phyloP scores from a whole-genome alignment of 1,139 yeast genomes.

The Magnusiomyces suaveolens region DNA sequence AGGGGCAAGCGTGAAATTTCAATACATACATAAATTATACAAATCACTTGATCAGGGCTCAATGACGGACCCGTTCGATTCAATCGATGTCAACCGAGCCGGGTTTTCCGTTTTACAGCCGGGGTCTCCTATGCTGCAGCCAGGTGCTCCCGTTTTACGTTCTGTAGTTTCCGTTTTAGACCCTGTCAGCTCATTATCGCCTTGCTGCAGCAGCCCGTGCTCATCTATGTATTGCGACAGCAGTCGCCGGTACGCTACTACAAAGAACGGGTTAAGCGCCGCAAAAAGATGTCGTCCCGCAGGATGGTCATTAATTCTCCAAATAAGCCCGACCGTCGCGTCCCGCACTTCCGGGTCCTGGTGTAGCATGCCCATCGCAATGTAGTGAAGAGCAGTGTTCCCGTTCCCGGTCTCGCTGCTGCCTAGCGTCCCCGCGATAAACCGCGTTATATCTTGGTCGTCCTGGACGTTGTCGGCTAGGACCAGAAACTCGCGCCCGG shows the following conservation, averaged over 20 bases:
- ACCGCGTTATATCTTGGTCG: slow-evolving; percentile 28
- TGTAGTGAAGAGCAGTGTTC: slow-evolving; percentile 20
- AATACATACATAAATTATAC: too few relatives aligned
- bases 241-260: slow-evolving; percentile 25
- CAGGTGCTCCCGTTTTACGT: too few relatives aligned
- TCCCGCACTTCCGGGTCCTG: slow-evolving; percentile 26
- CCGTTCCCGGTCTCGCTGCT: slow-evolving; percentile 17
- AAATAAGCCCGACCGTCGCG: slow-evolving; percentile 25
- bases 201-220: not conserved
- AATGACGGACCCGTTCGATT: too few relatives aligned
- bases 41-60: too few relatives aligned
- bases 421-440: slow-evolving; percentile 23
- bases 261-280: slow-evolving; percentile 19
- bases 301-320: slow-evolving; percentile 27
- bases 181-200: too few relatives aligned
- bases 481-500: slow-evolving; percentile 24
- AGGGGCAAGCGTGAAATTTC: too few relatives aligned
- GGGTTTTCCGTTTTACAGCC: too few relatives aligned
- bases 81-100: too few relatives aligned
- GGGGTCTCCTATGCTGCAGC: too few relatives aligned
- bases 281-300: slow-evolving; percentile 28
- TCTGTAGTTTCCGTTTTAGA: too few relatives aligned
- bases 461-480: slow-evolving; percentile 25
- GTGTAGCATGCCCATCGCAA: slow-evolving; percentile 32
- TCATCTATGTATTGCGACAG: not conserved